phyloP scores from a whole-genome alignment of 768 basidiomycete species.

The Pulveroboletus sp. region DNA sequence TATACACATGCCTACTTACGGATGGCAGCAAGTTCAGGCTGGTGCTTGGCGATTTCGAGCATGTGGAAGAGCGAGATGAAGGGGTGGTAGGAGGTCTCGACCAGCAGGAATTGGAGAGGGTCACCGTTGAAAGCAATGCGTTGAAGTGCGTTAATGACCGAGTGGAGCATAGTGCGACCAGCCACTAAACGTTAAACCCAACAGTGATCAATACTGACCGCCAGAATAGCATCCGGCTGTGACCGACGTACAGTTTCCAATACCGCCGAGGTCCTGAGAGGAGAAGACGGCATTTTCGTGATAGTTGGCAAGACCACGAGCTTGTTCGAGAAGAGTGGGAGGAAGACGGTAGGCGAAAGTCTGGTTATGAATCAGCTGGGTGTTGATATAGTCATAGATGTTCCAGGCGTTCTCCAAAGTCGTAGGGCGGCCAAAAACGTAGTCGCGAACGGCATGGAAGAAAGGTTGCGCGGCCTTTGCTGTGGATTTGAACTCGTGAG shows the following conservation, averaged over 20 bases:
- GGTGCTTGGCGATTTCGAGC: conserved; percentile 54
- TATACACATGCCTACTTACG: conserved; percentile 44
- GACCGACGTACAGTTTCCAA: conserved; percentile 69
- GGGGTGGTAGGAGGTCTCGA: conserved; percentile 84
- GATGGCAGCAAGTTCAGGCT: conserved; percentile 59
- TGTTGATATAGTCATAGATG: conserved; percentile 74
- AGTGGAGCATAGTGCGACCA: conserved; percentile 72
- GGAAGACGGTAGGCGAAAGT: conserved; percentile 76
- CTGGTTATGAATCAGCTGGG: conserved; percentile 76
- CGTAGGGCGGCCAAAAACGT: conserved; percentile 63
- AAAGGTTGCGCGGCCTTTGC: conserved; percentile 57
- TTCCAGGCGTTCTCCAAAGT: conserved; percentile 75
- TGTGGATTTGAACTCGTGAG: conserved; percentile 61
- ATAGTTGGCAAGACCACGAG: conserved; percentile 70
- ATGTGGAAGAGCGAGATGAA: conserved; percentile 87
- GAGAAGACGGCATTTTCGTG: conserved; percentile 78
- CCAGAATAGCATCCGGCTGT: neutral
- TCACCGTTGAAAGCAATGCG: conserved; percentile 77
- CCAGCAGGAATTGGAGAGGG: conserved; percentile 72
- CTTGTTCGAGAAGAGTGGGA: conserved; percentile 73
- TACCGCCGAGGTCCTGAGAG: conserved; percentile 51
- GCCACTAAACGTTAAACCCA: conserved; percentile 59
- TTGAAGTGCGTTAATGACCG: conserved; percentile 66
- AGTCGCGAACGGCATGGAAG: conserved; percentile 64
- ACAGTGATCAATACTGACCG: conserved; percentile 6